Evolutionary conservation across 257 asterid species (phyloP), one percentile per base, ranked within the genome.

Genomic region (Solanum appendiculatum): DNA sequence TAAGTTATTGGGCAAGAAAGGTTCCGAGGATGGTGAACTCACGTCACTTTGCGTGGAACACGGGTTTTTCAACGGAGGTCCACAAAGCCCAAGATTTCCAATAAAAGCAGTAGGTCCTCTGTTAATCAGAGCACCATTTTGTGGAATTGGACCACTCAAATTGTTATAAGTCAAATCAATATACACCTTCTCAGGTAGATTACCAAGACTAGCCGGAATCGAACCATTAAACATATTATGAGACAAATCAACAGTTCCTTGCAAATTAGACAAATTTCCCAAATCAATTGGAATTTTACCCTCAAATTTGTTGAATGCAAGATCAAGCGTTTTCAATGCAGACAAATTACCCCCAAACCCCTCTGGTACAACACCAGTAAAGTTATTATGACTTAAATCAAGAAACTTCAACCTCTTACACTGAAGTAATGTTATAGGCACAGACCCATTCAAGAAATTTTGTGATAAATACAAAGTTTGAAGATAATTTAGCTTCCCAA

Each of bases 31-130:
- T 16, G 98, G 97, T 6, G 98, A 80, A 87, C 86, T 92, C 0
- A 93, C 94, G 48, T 87, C 93, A 54, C 89, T 89, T 83, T 86
- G 92, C 0, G 93, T 80, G 23, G 94, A 87, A 87, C 99, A 97
- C 7, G 88, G 93, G 8, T 92, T 92, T 75, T 91, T 94, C 92
- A 97, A 88, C 0, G 98, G 99, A 86, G 97, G 95, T 42, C 99
- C 99, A 89, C 99, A 97, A 21, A 97, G 97, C 13, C 92, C 91
- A 23, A 93, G 95, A 87, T 97, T 97, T 58, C 98, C 98, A 56
- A 95, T 89, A 86, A 97, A 97, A 27, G 99, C 98, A 2, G 98
- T 97, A n/a, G 99, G 99, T 29, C 98, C 98, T 91, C 98, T 86
- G 60, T 94, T 95, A 36, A 94, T 92, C 15, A 97, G 84, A 86